Conservation (phyloP, 345 rosid genomes). For the Eucalyptus curtisii region DNA sequence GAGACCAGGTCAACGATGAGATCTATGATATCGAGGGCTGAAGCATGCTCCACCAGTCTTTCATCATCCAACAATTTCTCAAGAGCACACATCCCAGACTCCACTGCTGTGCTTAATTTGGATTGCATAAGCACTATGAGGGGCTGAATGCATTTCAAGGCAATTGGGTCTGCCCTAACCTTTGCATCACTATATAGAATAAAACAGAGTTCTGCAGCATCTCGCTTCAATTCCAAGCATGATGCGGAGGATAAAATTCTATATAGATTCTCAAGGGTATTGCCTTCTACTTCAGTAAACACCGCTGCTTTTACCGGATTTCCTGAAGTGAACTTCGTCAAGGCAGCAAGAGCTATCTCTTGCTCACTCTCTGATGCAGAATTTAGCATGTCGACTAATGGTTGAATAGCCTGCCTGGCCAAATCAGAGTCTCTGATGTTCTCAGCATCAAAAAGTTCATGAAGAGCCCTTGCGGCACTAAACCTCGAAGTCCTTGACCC, state of each 20-base stretch:
- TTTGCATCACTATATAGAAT: conserved; percentile 44
- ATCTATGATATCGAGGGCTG: conserved; percentile 36
- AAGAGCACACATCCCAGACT: conserved; percentile 64
- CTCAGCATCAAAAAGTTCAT: conserved; percentile 63
- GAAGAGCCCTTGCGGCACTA: conserved; percentile 77
- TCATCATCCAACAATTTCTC: conserved; percentile 67
- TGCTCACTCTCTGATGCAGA: conserved; percentile 67
- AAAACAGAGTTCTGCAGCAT: conserved; percentile 67
- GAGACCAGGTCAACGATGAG: conserved; percentile 62
- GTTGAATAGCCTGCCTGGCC: conserved; percentile 75
- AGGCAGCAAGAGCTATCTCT: conserved; percentile 61
- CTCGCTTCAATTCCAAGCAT: conserved; percentile 55
- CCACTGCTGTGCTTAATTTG: conserved; percentile 26
- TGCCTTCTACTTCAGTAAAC: conserved; percentile 48
- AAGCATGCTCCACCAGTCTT: conserved; percentile 53
- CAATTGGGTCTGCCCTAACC: conserved; percentile 38
- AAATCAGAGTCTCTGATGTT: conserved; percentile 55
- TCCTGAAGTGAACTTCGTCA: conserved; percentile 61
- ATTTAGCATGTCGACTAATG: conserved; percentile 73
- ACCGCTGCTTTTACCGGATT: conserved; percentile 29
- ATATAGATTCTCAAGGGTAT: conserved; percentile 43
- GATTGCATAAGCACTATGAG: conserved; percentile 58
- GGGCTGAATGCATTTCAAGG: conserved; percentile 51
- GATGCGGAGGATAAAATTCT: conserved; percentile 54
- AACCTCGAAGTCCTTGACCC: conserved; percentile 72